Conservation (phyloP, 1,284 basidiomycete genomes). For the Peniophora sp. region DNA sequence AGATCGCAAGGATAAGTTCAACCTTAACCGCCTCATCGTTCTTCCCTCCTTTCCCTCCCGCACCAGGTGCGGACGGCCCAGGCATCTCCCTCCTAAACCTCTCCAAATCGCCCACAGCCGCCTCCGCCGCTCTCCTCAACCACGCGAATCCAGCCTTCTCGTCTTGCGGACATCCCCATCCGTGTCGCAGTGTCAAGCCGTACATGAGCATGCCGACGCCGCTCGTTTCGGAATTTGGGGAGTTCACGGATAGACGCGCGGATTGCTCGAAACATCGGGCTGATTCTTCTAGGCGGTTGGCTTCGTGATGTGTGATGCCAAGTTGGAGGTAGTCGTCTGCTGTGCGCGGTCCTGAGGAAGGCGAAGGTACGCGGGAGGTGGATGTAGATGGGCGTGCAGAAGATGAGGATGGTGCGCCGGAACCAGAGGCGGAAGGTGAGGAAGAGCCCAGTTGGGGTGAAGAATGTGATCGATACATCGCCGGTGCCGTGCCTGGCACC, state of each 20-base stretch:
- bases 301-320: conserved; percentile 79
- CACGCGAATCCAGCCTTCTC: conserved; percentile 76
- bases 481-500: conserved; percentile 14
- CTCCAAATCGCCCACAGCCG: conserved; percentile 75
- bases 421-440: conserved; percentile 2
- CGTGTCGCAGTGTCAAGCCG: conserved; percentile 81
- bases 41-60: conserved; percentile 21
- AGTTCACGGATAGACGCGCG: conserved; percentile 55
- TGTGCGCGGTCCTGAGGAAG: conserved; percentile 20
- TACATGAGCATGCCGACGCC: conserved; percentile 84
- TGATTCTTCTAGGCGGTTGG: conserved; percentile 65
- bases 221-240: neutral
- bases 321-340: conserved; percentile 63
- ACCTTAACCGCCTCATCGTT: conserved; percentile 32
- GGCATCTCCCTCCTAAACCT: neutral
- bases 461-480: conserved; percentile 13
- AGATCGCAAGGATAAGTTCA: conserved; percentile 83
- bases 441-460: conserved; percentile 3
- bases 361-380: conserved; percentile 3
- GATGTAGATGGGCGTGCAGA: neutral
- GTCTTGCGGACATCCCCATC: conserved; percentile 80
- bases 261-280: conserved; percentile 76
- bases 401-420: conserved; percentile 4
- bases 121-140: conserved; percentile 76
- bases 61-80: conserved; percentile 28